phyloP scores from a whole-genome alignment of 306 rosid genomes.

The Mimosa bimucronata region DNA sequence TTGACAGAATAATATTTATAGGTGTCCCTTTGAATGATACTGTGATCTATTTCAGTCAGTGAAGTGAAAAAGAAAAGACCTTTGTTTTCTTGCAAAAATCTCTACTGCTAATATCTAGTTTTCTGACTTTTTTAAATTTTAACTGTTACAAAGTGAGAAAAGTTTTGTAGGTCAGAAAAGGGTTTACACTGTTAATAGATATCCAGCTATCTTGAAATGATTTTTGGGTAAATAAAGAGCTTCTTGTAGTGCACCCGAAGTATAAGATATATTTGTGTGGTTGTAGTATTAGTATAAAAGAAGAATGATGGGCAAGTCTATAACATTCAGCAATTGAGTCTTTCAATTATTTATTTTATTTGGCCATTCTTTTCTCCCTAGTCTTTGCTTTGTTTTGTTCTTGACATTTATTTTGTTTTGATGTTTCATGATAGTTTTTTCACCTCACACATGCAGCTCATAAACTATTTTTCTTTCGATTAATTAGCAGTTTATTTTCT shows the following conservation, averaged over 20 bases:
- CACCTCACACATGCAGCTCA: neutral
- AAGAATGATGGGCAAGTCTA: neutral
- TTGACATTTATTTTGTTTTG: neutral
- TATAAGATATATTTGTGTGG: neutral
- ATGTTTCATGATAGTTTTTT: conserved; percentile 18
- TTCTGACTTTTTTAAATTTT: neutral
- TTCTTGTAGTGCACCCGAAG: neutral
- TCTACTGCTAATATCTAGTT: conserved; percentile 16
- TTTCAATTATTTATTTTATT: neutral
- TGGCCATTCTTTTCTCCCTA: neutral
- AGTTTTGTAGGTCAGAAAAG: neutral
- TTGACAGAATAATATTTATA: neutral
- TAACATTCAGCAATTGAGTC: neutral
- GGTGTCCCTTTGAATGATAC: neutral
- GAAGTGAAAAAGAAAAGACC: conserved; percentile 3
- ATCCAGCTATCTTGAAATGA: neutral
- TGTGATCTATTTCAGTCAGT: conserved; percentile 14
- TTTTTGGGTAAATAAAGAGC: neutral
- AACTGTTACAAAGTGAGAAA: neutral
- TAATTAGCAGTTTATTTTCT: conserved; percentile 37
- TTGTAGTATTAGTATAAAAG: neutral
- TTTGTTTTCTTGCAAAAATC: conserved; percentile 18
- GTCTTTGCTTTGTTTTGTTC: neutral
- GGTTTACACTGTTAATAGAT: neutral
- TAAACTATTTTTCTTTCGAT: conserved; percentile 7